These are phyloP conservation scores for Metarhizium anisopliae DNA, from an alignment of 2,329 filamentous ascomycete species.

Conservation along the genomic window DNA sequence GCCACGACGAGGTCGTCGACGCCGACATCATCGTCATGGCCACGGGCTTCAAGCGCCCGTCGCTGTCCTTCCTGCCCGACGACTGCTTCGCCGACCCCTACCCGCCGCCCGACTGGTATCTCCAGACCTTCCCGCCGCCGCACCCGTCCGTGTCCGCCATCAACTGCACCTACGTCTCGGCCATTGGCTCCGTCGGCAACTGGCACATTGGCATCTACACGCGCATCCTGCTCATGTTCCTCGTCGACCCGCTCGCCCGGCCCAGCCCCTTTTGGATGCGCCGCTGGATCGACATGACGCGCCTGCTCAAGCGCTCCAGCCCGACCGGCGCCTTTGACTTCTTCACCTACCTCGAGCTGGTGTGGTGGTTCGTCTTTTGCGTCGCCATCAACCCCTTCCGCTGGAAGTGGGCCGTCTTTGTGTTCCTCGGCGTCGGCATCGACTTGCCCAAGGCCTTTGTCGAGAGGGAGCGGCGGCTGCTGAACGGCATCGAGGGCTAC, in stretches of 20 bases:
- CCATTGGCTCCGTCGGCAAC: slow-evolving; percentile 75
- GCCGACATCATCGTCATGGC: slow-evolving; percentile 77
- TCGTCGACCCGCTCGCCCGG: slow-evolving; percentile 67
- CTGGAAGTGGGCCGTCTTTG: slow-evolving; percentile 84
- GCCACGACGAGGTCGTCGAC: slow-evolving; percentile 53
- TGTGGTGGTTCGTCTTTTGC: slow-evolving; percentile 81
- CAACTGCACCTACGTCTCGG: slow-evolving; percentile 74
- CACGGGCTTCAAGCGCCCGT: slow-evolving; percentile 70
- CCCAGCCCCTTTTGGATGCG: slow-evolving; percentile 69
- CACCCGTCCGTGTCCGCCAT: slow-evolving; percentile 69
- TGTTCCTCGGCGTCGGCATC: slow-evolving; percentile 66
- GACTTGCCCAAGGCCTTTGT: slow-evolving; percentile 59
- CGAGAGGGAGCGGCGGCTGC: slow-evolving; percentile 51
- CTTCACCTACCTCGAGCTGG: slow-evolving; percentile 76
- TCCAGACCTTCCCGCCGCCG: slow-evolving; percentile 72
- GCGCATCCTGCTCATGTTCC: slow-evolving; percentile 76
- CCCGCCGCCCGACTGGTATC: slow-evolving; percentile 75
- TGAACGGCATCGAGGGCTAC: slow-evolving; percentile 39
- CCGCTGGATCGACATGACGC: slow-evolving; percentile 79
- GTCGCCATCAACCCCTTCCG: slow-evolving; percentile 74
- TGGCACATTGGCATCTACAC: slow-evolving; percentile 91
- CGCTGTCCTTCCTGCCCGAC: slow-evolving; percentile 62
- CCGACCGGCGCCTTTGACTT: slow-evolving; percentile 78
- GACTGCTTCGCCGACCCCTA: slow-evolving; percentile 68
- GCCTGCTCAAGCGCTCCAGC: slow-evolving; percentile 56